Evolutionary conservation across 768 basidiomycete genomes (phyloP).

Genomic region (Podaxis sp.): DNA sequence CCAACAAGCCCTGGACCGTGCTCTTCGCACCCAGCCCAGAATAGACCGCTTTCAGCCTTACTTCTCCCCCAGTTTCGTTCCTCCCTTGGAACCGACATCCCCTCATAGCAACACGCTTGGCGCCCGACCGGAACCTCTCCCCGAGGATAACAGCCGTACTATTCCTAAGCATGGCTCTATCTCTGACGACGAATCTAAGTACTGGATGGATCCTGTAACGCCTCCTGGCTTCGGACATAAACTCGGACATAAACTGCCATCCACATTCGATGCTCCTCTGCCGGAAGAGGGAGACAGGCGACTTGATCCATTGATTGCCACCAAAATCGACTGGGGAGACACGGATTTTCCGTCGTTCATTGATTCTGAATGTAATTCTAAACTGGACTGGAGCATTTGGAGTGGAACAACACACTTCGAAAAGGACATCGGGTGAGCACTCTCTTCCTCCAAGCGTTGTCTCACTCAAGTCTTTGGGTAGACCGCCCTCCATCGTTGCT

Average conservation of each 20-base stretch:
- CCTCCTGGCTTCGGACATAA: neutral
- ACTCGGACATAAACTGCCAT: neutral
- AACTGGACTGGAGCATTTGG: slow-evolving; percentile 28
- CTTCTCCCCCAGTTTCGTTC: neutral
- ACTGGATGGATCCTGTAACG: slow-evolving; percentile 1
- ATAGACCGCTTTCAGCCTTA: neutral
- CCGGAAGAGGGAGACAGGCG: neutral
- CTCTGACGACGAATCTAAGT: neutral
- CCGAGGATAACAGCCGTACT: neutral
- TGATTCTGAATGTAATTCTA: slow-evolving; percentile 24
- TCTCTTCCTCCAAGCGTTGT: neutral
- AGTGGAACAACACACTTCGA: slow-evolving; percentile 12
- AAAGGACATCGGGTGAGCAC: slow-evolving; percentile 13
- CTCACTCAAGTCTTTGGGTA: neutral
- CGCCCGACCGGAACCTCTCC: neutral
- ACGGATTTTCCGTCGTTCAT: slow-evolving; percentile 37
- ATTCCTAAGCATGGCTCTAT: neutral
- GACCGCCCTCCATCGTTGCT: neutral
- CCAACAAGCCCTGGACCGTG: neutral
- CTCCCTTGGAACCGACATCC: too few relatives aligned
- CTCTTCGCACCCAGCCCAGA: neutral
- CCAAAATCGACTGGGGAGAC: slow-evolving; percentile 30
- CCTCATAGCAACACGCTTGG: neutral
- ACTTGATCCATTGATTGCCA: slow-evolving; percentile 12
- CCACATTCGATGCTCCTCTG: neutral